Percentiles rank a stretch among this genome's conserved stretches.
These are phyloP conservation scores for Suillus subluteus DNA, from an alignment of 768 basidiomycete species.

Conservation along the genomic window DNA sequence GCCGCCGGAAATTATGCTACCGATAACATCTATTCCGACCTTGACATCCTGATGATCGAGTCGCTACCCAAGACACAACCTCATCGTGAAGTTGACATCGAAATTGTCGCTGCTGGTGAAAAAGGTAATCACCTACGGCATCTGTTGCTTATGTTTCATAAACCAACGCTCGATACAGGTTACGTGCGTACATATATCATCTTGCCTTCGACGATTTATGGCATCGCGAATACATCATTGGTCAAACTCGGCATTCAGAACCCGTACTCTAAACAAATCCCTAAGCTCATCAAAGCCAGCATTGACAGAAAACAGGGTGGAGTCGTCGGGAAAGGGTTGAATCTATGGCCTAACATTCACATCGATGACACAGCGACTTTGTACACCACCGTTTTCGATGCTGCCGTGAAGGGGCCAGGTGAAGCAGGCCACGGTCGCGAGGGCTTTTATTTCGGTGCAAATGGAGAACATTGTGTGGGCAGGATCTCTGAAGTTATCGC, in stretches of 20 bases:
- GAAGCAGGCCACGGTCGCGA: constrained; percentile 47
- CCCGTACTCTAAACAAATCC: constrained; percentile 55
- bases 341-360: constrained; percentile 64
- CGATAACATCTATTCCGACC: constrained; percentile 50
- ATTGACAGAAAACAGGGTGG: constrained; percentile 54
- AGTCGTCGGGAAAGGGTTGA: constrained; percentile 58
- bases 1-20: constrained; percentile 45
- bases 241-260: constrained; percentile 58
- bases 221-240: constrained; percentile 50
- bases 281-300: constrained; percentile 45
- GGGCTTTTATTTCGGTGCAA: constrained; percentile 58
- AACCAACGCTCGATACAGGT: constrained; percentile 41
- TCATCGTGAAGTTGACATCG: constrained; percentile 54
- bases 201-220: constrained; percentile 61
- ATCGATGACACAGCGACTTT: constrained; percentile 51
- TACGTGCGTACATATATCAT: constrained; percentile 56
- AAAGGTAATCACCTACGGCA: constrained; percentile 37
- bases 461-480: constrained; percentile 49
- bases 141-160: not conserved
- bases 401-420: constrained; percentile 21
- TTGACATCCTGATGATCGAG: constrained; percentile 48
- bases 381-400: constrained; percentile 48
- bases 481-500: constrained; percentile 46
- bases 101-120: constrained; percentile 49
- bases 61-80: constrained; percentile 46